These are phyloP conservation scores for Tulasnella sp. DNA, from an alignment of 768 basidiomycete species.

Conservation along the genomic window DNA sequence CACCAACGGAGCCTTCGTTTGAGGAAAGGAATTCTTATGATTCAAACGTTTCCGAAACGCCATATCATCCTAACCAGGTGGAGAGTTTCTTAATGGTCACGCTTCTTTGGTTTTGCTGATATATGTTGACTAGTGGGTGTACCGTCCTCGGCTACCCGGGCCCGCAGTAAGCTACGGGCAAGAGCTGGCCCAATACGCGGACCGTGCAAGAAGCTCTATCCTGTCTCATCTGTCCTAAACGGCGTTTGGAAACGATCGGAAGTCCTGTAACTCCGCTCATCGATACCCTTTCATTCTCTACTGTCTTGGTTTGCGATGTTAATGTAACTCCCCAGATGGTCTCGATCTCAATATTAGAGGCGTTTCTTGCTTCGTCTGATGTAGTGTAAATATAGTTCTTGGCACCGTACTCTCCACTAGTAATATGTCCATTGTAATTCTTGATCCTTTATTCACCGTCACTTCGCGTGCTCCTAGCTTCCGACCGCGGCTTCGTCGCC, in stretches of 20 bases:
- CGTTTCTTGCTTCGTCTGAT: not conserved
- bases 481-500: too few species aligned
- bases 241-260: not conserved
- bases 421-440: not conserved
- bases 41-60: conserved; percentile 7
- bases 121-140: not conserved
- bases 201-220: not conserved
- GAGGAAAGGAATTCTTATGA: conserved; percentile 21
- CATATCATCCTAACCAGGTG: conserved; percentile 23
- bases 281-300: not conserved
- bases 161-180: not conserved
- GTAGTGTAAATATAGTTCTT: not conserved
- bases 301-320: not conserved
- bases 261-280: not conserved
- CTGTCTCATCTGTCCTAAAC: not conserved
- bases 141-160: not conserved
- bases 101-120: too few species aligned
- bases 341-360: too few species aligned
- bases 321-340: not conserved
- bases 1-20: conserved; percentile 6
- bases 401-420: not conserved
- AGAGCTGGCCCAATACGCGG: not conserved
- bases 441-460: not conserved
- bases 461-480: not conserved
- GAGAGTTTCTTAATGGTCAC: not conserved